Percentiles rank a stretch among this genome's conserved stretches.
phyloP scores from a whole-genome alignment of 768 basidiomycete species.

The Chalciporus piperatus region DNA sequence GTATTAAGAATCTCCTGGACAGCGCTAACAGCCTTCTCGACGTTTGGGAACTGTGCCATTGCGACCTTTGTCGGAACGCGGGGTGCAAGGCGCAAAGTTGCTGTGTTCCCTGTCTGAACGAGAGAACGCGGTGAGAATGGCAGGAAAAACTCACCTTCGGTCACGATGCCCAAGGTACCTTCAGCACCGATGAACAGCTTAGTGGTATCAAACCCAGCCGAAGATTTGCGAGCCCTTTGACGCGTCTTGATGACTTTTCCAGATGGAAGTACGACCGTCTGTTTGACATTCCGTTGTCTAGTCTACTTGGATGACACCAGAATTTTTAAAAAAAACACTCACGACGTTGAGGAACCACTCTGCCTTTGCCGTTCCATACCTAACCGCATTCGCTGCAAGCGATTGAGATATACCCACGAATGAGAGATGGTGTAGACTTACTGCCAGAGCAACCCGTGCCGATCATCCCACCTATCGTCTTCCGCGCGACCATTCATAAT shows the following conservation, averaged over 20 bases:
- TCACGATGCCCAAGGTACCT: constrained; percentile 88
- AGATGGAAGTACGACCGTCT: constrained; percentile 83
- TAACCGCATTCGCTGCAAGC: constrained; percentile 65
- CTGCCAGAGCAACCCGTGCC: constrained; percentile 86
- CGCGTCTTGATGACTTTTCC: constrained; percentile 89
- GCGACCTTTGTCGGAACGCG: constrained; percentile 81
- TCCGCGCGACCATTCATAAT: constrained; percentile 8
- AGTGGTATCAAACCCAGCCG: constrained; percentile 84
- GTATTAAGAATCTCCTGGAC: constrained; percentile 78
- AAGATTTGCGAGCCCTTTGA: constrained; percentile 73
- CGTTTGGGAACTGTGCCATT: constrained; percentile 82
- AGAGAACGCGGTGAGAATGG: neutral
- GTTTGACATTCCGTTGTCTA: neutral
- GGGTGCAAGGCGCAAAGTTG: constrained; percentile 80
- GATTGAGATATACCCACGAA: neutral
- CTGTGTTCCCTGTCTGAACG: constrained; percentile 35
- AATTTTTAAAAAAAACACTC: constrained; percentile 27
- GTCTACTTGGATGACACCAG: neutral
- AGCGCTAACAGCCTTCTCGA: constrained; percentile 72
- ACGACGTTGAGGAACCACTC: constrained; percentile 88
- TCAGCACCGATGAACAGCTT: constrained; percentile 90
- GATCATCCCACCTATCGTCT: constrained; percentile 89
- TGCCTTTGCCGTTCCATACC: constrained; percentile 84
- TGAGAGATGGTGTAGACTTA: constrained; percentile 34
- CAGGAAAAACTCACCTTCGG: constrained; percentile 52